phyloP scores from a whole-genome alignment of 345 rosid species.

The Eucalyptus lansdowneana region DNA sequence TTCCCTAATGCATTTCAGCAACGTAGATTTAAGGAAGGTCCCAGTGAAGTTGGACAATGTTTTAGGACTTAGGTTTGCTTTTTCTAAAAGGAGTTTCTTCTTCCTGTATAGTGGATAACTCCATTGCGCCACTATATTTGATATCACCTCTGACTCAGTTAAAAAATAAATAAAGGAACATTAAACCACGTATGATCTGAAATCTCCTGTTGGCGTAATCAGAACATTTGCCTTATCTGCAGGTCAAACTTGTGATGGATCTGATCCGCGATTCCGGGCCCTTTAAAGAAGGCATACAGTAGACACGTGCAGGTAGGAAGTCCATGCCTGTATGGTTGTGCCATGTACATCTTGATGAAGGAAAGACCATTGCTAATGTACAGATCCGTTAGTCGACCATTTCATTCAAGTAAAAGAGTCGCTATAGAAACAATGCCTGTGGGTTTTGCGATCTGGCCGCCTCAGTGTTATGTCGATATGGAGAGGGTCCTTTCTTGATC shows the following conservation, averaged over 20 bases:
- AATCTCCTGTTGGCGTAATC: background rate
- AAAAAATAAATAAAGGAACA: background rate
- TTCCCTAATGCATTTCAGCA: background rate
- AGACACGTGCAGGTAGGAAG: background rate
- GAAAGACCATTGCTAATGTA: background rate
- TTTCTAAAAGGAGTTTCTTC: background rate
- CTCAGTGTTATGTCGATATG: background rate
- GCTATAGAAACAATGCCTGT: background rate
- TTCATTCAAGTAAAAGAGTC: background rate
- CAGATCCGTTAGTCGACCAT: background rate
- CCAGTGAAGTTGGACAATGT: background rate
- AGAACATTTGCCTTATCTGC: background rate
- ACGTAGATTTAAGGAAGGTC: background rate
- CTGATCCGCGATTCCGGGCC: constrained; percentile 67
- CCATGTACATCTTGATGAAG: background rate
- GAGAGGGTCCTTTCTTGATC: background rate
- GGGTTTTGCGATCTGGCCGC: background rate
- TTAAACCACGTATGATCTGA: background rate
- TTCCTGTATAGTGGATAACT: background rate
- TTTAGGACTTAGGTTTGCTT: background rate
- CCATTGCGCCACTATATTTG: no score
- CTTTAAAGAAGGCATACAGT: constrained; percentile 49
- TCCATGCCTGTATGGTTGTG: background rate
- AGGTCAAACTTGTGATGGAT: constrained; percentile 67
- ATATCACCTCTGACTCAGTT: no score